A percentile compares a stretch with the other conserved stretches of the same genome.
These are phyloP conservation scores for Ophiocytium majus DNA, from an alignment of 352 stramenopile genomes.

Conservation along the genomic window DNA sequence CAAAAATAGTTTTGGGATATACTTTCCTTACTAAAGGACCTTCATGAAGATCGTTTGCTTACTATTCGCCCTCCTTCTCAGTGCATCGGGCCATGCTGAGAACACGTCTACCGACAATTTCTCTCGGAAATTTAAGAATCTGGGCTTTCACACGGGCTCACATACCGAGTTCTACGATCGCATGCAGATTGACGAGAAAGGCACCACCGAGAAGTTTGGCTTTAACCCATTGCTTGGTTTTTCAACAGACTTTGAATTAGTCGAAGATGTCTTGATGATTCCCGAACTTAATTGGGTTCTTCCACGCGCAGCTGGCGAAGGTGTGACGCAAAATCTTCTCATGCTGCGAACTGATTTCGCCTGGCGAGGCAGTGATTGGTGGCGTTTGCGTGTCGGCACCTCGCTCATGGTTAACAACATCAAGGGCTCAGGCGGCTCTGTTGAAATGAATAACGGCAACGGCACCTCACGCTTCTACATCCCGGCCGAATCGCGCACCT, in stretches of 20 bases:
- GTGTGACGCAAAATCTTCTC: neutral
- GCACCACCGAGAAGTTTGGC: neutral
- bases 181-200: neutral
- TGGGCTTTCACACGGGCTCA: neutral
- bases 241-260: neutral
- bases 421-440: neutral
- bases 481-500: neutral
- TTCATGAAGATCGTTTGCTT: no score
- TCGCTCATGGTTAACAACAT: neutral
- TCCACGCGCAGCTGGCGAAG: neutral
- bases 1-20: no score
- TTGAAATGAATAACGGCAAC: neutral
- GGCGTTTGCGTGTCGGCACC: neutral
- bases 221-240: neutral
- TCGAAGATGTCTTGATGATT: neutral
- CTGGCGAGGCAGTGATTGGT: neutral
- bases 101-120: neutral
- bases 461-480: neutral
- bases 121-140: neutral
- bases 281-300: slow-evolving; percentile 13
- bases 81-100: neutral
- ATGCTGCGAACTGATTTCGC: neutral
- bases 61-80: no score
- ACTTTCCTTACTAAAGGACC: no score
- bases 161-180: neutral